Conservation (phyloP, 805 yeast species). For the Wickerhamiella occidentalis region DNA sequence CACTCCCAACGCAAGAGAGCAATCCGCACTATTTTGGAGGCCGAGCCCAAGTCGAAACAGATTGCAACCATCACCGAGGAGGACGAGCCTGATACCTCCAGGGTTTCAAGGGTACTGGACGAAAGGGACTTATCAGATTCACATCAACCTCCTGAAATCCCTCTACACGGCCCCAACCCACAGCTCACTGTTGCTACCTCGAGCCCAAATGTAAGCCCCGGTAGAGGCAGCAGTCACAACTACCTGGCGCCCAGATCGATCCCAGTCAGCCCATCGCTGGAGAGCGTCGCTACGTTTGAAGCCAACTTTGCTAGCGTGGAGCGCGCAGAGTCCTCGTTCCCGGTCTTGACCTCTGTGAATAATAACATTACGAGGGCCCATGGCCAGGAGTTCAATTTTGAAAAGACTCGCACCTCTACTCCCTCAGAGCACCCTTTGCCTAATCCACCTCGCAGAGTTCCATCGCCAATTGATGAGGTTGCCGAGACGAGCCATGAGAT, state of each 20-base stretch:
- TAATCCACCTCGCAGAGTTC: constrained; percentile 2
- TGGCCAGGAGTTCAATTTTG: neutral
- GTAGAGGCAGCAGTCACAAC: neutral
- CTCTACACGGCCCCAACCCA: constrained; percentile 2
- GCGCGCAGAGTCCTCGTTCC: constrained; percentile 5
- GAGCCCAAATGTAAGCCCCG: neutral
- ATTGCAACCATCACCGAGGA: neutral
- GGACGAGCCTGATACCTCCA: neutral
- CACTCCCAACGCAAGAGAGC: constrained; percentile 20
- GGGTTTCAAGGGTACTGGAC: neutral
- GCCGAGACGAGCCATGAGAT: neutral
- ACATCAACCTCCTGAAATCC: neutral
- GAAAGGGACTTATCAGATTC: neutral
- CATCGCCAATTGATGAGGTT: constrained; percentile 3
- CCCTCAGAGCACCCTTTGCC: constrained; percentile 4
- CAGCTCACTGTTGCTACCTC: neutral
- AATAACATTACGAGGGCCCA: neutral
- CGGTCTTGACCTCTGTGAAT: constrained; percentile 2
- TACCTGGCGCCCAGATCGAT: neutral
- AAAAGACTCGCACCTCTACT: constrained; percentile 2
- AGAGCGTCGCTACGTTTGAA: constrained; percentile 9
- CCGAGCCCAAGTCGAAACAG: constrained; percentile 7
- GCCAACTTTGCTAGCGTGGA: constrained; percentile 9
- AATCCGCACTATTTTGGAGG: constrained; percentile 18
- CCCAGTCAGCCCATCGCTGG: constrained; percentile 7